Base-by-base conservation (phyloP, 306 rosid species). In the Cicer cuneatum region DNA sequence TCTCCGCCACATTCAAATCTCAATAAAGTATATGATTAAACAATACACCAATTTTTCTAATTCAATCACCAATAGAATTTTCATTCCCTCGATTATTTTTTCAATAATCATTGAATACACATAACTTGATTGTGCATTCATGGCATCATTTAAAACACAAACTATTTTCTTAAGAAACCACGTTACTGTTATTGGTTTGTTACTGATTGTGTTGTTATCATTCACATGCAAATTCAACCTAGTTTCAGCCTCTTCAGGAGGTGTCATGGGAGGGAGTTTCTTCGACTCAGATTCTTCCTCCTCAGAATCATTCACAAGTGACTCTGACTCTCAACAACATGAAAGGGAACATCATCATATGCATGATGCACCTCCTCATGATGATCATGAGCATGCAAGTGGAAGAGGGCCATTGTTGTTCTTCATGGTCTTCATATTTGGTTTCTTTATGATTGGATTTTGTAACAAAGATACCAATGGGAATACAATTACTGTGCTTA, bases 191-290 rank as follows among this genome's bases (percentile, higher is more conserved):
- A 16, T 74, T 12, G 8, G 46, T 11, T 45, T 38, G 64, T 75
- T 64, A 57, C 74, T 69, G 13, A 43, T 81, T 46, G 53, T 58
- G 19, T n/a, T 70, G 9, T 4, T 51, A 12, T 18, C 72, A 68
- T 37, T 75, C 14, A 56, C 65, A 18, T 69, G 16, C 45, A 60
- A 41, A 35, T 13, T 74, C 43, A 42, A 62, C 62, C 6, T 62
- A 52, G 81, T 66, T 69, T 38, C 5, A 38, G 81, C 84, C 40
- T 54, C 81, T 2, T 75, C 84, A 1, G 81, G 81, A 21, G 84
- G 84, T 9, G 74, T 53, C 5, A 63, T 56, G 69, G 84, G 84
- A 62, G 84, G 84, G 18, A 70, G 73, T 39, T 81, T 81, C 78
- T 81, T 81, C 29, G 10, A 75, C 37, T 81, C 81, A n/a, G 81